These are phyloP conservation scores for Chrysanthemum makinoi DNA, from an alignment of 129 eudicot species.

Conservation along the genomic window DNA sequence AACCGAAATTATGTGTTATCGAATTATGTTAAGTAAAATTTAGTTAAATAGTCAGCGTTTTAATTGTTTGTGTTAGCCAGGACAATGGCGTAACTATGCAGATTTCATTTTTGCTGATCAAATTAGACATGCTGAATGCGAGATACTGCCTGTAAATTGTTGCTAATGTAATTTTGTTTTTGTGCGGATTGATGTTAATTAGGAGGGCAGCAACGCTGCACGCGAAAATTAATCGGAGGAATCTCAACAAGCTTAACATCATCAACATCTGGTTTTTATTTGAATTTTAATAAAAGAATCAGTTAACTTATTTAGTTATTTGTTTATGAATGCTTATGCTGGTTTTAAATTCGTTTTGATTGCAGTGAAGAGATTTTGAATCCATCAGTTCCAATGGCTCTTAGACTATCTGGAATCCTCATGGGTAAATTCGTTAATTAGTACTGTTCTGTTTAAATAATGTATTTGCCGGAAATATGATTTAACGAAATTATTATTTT, in stretches of 20 bases:
- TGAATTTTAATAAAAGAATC: background rate
- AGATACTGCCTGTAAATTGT: background rate
- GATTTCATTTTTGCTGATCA: background rate
- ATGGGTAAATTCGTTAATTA: slow-evolving; percentile 55
- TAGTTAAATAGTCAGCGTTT: no score
- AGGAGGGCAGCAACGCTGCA: slow-evolving; percentile 99
- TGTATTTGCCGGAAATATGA: background rate
- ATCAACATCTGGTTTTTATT: slow-evolving; percentile 66
- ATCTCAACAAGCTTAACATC: slow-evolving; percentile 78
- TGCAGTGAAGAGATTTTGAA: slow-evolving; percentile 88
- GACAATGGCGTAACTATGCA: background rate
- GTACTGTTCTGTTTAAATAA: slow-evolving; percentile 4
- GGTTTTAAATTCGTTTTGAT: background rate
- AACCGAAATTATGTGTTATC: no score
- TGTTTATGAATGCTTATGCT: background rate
- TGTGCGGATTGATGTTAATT: slow-evolving; percentile 3
- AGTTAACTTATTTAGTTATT: background rate
- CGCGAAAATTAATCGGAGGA: slow-evolving; percentile 65
- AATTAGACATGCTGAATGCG: background rate
- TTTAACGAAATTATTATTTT: slow-evolving; percentile 7
- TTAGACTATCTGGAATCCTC: slow-evolving; percentile 93
- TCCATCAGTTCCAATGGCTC: slow-evolving; percentile 96
- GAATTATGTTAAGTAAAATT: no score
- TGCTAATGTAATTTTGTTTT: background rate
- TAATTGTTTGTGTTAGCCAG: background rate